phyloP scores from a whole-genome alignment of 129 eudicot genomes.

The Flaveria bidentis region DNA sequence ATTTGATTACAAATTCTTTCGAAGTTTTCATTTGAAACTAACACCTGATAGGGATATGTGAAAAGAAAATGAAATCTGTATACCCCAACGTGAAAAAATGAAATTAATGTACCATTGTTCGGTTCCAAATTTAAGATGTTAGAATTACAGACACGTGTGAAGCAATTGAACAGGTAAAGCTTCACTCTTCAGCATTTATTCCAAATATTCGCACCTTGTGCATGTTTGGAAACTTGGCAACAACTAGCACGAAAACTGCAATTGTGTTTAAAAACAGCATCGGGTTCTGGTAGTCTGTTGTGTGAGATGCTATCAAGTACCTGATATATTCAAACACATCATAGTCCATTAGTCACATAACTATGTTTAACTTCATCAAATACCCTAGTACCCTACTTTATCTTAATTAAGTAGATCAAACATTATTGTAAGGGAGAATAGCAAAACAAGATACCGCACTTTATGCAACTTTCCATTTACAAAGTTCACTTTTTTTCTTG shows the following conservation, averaged over 20 bases:
- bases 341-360: neutral
- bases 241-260: slow-evolving; percentile 81
- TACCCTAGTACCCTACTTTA: neutral
- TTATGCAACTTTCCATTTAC: neutral
- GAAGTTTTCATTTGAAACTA: neutral
- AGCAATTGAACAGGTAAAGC: slow-evolving; percentile 23
- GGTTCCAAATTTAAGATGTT: slow-evolving; percentile 31
- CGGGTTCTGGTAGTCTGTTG: slow-evolving; percentile 87
- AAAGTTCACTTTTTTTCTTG: neutral
- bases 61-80: neutral
- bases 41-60: neutral
- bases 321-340: slow-evolving; percentile 37
- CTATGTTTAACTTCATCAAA: neutral
- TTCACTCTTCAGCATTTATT: slow-evolving; percentile 87
- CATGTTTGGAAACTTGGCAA: slow-evolving; percentile 94
- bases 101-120: slow-evolving; percentile 37
- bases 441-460: neutral
- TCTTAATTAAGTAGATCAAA: neutral
- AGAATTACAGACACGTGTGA: slow-evolving; percentile 34
- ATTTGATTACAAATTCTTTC: neutral
- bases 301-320: slow-evolving; percentile 95
- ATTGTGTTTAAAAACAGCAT: slow-evolving; percentile 84
- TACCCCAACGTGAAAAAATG: slow-evolving; percentile 20
- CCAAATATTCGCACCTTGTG: slow-evolving; percentile 97
- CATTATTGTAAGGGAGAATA: neutral